phyloP scores from a whole-genome alignment of 768 basidiomycete species.

The Termitomyces sp. region DNA sequence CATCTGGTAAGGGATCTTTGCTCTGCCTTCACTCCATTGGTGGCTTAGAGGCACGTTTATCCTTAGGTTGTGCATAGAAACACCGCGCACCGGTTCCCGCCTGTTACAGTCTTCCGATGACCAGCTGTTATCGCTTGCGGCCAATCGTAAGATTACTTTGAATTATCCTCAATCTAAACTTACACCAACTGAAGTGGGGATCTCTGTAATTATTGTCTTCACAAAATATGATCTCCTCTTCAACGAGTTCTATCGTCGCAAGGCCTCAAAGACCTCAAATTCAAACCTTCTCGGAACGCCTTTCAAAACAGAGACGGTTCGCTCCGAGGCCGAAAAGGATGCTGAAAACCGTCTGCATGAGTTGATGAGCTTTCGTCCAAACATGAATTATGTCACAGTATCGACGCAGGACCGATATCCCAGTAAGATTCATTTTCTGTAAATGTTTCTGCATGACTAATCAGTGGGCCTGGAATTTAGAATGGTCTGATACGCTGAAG shows the following conservation, averaged over 20 bases:
- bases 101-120: not conserved
- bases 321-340: not conserved
- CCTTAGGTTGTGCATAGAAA: not conserved
- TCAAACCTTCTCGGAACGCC: too few species aligned
- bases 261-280: too few species aligned
- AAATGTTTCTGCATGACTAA: not conserved
- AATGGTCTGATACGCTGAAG: not conserved
- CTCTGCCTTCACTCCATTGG: not conserved
- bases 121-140: not conserved
- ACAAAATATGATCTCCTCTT: not conserved
- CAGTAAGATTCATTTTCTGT: not conserved
- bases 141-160: not conserved
- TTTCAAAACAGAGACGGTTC: not conserved
- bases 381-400: not conserved
- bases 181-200: not conserved
- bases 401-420: not conserved
- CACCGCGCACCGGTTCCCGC: not conserved
- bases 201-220: not conserved
- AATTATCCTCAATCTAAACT: not conserved
- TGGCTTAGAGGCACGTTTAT: not conserved
- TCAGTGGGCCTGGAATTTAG: not conserved
- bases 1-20: not conserved
- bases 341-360: not conserved
- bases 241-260: too few species aligned
- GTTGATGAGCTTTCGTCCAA: not conserved